phyloP scores from a whole-genome alignment of 495 filamentous ascomycete genomes.

The Penicillium riverlandense region DNA sequence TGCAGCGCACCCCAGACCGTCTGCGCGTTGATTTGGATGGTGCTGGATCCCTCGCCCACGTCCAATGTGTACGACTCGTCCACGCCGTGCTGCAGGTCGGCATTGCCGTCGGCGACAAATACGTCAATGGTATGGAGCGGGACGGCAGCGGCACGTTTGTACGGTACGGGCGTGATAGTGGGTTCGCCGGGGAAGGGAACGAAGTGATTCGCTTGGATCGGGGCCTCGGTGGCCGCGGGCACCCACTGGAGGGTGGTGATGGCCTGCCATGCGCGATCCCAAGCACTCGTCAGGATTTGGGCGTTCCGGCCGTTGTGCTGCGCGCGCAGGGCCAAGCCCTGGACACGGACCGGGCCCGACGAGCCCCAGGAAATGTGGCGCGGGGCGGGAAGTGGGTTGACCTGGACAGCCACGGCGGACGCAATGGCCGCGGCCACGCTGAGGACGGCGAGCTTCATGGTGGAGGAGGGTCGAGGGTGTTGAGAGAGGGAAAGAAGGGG shows the following conservation, averaged over 20 bases:
- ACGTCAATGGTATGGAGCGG: constrained; percentile 10
- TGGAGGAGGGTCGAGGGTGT: constrained; percentile 1
- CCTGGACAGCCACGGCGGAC: constrained; percentile 34
- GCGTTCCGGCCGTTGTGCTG: constrained; percentile 15
- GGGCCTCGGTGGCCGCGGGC: constrained; percentile 43
- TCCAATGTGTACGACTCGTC: constrained; percentile 53
- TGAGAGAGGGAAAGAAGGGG: constrained; percentile 29
- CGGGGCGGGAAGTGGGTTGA: constrained; percentile 50
- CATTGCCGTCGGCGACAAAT: constrained; percentile 33
- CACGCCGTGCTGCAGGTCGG: constrained; percentile 44
- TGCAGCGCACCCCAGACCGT: constrained; percentile 51
- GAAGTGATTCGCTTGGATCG: constrained; percentile 30
- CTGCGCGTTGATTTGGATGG: constrained; percentile 37
- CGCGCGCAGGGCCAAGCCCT: constrained; percentile 16
- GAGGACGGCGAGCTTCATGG: constrained; percentile 26
- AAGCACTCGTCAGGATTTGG: constrained; percentile 30
- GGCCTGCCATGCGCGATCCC: constrained; percentile 40
- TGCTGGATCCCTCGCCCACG: constrained; percentile 22
- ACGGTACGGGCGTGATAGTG: constrained; percentile 2
- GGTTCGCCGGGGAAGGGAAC: constrained; percentile 38
- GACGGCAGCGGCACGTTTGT: constrained; percentile 27
- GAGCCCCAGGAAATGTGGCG: constrained; percentile 46
- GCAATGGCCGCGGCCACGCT: constrained; percentile 20
- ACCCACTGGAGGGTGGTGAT: constrained; percentile 44
- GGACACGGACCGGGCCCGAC: constrained; percentile 39